Evolutionary conservation across 306 rosid genomes (phyloP).

Genomic region (Parietaria judaica): DNA sequence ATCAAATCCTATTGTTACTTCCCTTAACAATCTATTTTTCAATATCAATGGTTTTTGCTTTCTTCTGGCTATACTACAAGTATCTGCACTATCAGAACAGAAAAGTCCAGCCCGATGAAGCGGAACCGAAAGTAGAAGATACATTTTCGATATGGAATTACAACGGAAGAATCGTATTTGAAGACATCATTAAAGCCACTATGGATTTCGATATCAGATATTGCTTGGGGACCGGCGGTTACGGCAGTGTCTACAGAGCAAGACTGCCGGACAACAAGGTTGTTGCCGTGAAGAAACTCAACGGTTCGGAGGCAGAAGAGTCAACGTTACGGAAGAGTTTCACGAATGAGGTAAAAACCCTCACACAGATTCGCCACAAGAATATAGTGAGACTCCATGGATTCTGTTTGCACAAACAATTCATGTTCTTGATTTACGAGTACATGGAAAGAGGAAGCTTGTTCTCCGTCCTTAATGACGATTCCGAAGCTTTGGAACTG

Average conservation of each 20-base stretch:
- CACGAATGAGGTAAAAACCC: conserved; percentile 6
- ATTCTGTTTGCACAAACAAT: conserved; percentile 4
- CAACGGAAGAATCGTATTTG: conserved; percentile 1
- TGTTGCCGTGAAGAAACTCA: conserved; percentile 17
- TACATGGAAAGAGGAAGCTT: conserved; percentile 23
- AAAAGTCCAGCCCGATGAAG: too few species aligned
- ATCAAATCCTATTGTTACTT: too few species aligned
- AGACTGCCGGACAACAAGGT: not conserved
- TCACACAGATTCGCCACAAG: conserved; percentile 13
- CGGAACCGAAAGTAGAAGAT: not conserved
- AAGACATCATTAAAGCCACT: conserved; percentile 6
- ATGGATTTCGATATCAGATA: conserved; percentile 8
- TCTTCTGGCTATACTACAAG: too few species aligned
- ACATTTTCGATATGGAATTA: conserved; percentile 1
- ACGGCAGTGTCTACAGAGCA: conserved; percentile 15
- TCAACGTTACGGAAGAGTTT: not conserved
- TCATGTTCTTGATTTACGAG: conserved; percentile 18
- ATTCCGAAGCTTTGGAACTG: conserved; percentile 8
- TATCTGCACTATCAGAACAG: too few species aligned
- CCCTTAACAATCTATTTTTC: too few species aligned
- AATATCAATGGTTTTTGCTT: too few species aligned
- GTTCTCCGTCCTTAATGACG: not conserved
- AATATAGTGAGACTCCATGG: conserved; percentile 17
- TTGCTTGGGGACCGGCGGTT: conserved; percentile 14
- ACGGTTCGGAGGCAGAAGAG: not conserved